Percentiles rank a stretch among this genome's conserved stretches.
phyloP scores from a whole-genome alignment of 2,329 filamentous ascomycete species.

The Pseudogymnoascus sp. region DNA sequence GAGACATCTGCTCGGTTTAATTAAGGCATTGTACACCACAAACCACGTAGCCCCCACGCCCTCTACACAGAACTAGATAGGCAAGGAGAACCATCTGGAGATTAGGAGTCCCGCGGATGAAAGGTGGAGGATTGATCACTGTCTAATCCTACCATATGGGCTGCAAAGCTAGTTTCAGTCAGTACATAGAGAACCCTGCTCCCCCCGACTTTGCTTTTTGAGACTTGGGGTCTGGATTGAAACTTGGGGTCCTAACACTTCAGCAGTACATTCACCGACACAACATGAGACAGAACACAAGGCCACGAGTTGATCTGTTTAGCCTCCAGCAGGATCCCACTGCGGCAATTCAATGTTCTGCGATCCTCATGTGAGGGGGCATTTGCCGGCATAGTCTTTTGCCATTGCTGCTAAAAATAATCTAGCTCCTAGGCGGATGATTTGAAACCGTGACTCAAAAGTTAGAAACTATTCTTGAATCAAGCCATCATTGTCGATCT shows the following conservation, averaged over 20 bases:
- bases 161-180: not conserved
- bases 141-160: not conserved
- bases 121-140: not conserved
- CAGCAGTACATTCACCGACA: not conserved
- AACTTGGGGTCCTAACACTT: not conserved
- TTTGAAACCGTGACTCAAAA: not conserved
- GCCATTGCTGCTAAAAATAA: not conserved
- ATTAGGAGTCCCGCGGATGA: not conserved
- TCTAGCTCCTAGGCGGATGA: not conserved
- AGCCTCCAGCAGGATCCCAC: not conserved
- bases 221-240: not conserved
- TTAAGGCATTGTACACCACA: not conserved
- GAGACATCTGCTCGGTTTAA: not conserved
- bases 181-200: constrained; percentile 1
- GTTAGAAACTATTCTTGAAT: not conserved
- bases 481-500: constrained; percentile 15
- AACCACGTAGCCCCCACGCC: not conserved
- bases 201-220: not conserved
- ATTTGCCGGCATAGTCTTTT: not conserved
- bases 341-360: not conserved
- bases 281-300: not conserved
- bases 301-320: not conserved
- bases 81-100: not conserved
- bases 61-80: not conserved
- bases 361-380: not conserved